phyloP scores from a whole-genome alignment of 192 early-diverging fungal species.

The Coemansia sp. region DNA sequence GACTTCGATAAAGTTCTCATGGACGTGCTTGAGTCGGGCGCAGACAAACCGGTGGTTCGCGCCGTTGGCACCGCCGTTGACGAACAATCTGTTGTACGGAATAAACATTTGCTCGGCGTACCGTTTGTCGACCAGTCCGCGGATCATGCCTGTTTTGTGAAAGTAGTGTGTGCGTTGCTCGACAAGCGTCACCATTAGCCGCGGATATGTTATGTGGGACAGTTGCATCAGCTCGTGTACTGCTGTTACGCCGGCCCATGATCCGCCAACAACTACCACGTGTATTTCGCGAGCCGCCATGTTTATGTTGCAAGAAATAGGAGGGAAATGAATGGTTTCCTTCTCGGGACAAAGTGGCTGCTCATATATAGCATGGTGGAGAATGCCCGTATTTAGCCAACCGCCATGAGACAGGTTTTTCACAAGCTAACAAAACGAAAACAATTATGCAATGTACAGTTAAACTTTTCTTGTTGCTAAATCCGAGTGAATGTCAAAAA shows the following conservation, averaged over 20 bases:
- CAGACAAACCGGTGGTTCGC: conserved; percentile 54
- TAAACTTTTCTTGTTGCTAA: neutral
- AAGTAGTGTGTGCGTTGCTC: conserved; percentile 59
- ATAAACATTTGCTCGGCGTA: conserved; percentile 57
- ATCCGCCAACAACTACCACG: conserved; percentile 58
- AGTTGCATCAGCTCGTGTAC: conserved; percentile 37
- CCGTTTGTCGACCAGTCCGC: conserved; percentile 54
- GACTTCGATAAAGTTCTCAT: conserved; percentile 54
- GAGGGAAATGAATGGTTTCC: neutral
- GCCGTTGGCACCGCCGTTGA: conserved; percentile 9
- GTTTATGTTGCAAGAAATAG: neutral
- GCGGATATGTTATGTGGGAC: conserved; percentile 26
- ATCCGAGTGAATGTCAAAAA: neutral
- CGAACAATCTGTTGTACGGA: conserved; percentile 56
- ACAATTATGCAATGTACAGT: neutral
- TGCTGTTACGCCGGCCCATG: conserved; percentile 57
- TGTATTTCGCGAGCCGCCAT: conserved; percentile 47
- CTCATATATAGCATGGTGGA: neutral
- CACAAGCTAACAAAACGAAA: neutral
- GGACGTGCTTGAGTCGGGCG: conserved; percentile 49
- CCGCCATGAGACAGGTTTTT: neutral
- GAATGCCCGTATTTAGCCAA: neutral
- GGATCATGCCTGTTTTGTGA: conserved; percentile 58
- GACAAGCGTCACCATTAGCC: conserved; percentile 54
- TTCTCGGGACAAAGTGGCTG: neutral